Conservation (phyloP, 1,139 yeast genomes). For the Suhomyces anneliseae region DNA sequence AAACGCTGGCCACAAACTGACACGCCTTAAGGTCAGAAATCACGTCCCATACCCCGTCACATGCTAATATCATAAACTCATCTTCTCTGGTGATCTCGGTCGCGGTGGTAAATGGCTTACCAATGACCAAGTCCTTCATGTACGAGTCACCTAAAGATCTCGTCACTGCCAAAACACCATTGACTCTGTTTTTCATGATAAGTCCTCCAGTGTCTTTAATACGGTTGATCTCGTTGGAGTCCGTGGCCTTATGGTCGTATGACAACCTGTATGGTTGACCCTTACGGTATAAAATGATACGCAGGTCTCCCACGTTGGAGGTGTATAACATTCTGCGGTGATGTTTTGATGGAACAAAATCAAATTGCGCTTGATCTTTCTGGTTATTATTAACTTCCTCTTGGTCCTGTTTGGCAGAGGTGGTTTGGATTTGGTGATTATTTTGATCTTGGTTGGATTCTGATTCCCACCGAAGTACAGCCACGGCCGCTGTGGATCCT, state of each 20-base stretch:
- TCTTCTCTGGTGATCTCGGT: constrained; percentile 68
- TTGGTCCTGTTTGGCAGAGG: background rate
- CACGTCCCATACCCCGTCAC: constrained; percentile 97
- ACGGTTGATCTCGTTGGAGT: constrained; percentile 71
- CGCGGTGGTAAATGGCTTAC: constrained; percentile 89
- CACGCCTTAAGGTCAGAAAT: constrained; percentile 81
- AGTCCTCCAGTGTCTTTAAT: constrained; percentile 81
- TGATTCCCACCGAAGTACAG: constrained; percentile 83
- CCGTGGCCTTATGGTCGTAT: constrained; percentile 94
- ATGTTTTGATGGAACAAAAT: constrained; percentile 42
- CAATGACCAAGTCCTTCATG: constrained; percentile 86
- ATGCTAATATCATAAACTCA: constrained; percentile 80
- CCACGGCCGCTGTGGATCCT: constrained; percentile 97
- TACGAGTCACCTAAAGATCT: constrained; percentile 93
- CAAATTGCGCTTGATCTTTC: constrained; percentile 27
- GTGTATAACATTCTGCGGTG: constrained; percentile 81
- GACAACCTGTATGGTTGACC: constrained; percentile 78
- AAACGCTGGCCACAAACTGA: constrained; percentile 54
- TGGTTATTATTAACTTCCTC: background rate
- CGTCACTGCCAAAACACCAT: constrained; percentile 94
- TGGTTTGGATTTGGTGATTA: constrained; percentile 22
- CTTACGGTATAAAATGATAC: constrained; percentile 73
- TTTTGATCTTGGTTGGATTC: no score
- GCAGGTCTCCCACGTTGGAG: constrained; percentile 93
- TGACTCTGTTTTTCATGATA: constrained; percentile 86